These are phyloP conservation scores for Fistulifera pelliculosa DNA, from an alignment of 108 stramenopile species.

Conservation along the genomic window DNA sequence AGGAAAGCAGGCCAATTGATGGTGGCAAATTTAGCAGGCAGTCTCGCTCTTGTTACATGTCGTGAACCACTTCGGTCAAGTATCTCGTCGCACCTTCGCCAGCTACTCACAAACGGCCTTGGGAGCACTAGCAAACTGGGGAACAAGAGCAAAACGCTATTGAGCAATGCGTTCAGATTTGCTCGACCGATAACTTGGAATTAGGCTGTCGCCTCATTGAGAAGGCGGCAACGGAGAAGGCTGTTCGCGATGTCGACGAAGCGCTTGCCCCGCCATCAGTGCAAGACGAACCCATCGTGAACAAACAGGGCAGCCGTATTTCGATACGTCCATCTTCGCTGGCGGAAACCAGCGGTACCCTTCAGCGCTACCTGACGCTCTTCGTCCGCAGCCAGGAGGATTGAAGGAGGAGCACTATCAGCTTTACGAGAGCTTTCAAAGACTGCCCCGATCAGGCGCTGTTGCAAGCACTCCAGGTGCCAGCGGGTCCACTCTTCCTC, in stretches of 20 bases:
- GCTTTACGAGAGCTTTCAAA: constrained; percentile 96
- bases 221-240: constrained; percentile 98
- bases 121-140: constrained; percentile 38
- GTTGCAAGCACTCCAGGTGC: constrained; percentile 10
- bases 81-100: constrained; percentile 92
- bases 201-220: constrained; percentile 97
- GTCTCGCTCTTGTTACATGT: constrained; percentile 95
- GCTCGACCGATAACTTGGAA: constrained; percentile 93
- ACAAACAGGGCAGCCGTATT: constrained; percentile 79
- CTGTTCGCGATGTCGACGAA: constrained; percentile 93
- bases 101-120: constrained; percentile 52
- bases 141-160: constrained; percentile 70
- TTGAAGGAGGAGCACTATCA: constrained; percentile 82
- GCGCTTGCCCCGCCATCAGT: constrained; percentile 58
- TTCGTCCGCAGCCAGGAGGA: constrained; percentile 91
- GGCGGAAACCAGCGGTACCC: constrained; percentile 80
- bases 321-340: constrained; percentile 92
- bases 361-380: constrained; percentile 81
- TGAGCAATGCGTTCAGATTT: constrained; percentile 90
- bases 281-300: constrained; percentile 78
- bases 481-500: neutral
- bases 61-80: constrained; percentile 90
- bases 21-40: constrained; percentile 96
- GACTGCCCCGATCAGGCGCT: constrained; percentile 65
- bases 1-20: constrained; percentile 95